Evolutionary conservation across 2,329 filamentous ascomycete species (phyloP), one percentile per base, ranked within the genome.

Genomic region (Sarocladium brachiariae): DNA sequence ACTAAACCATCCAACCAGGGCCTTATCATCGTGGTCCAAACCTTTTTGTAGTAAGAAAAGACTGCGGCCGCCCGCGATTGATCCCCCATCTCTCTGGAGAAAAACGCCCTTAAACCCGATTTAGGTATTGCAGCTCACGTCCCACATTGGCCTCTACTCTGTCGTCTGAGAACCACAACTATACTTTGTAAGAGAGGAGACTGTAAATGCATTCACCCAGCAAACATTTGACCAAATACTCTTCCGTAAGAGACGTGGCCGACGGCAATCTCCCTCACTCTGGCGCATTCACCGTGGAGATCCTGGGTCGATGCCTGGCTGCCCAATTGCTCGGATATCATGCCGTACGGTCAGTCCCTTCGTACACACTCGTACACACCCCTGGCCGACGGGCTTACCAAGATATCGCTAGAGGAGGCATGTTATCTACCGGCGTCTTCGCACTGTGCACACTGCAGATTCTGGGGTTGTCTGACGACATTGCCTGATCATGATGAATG

Each of bases 31-130:
- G n/a, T n/a, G n/a, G n/a, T n/a, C n/a, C 35, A 39, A 5, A n/a
- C 6, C 19, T 13, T 38, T 38, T 16, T 16, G 7, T 16, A 13
- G 16, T 38, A 38, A 13, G 13, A 13, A 45, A 18, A n/a, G 11
- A n/a, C 5, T 47, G 43, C 43, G 43, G 43, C 25, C 43, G 43
- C 43, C 19, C 11, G 7, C 7, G 27, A 30, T 47, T 18, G n/a
- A 33, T 9, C 5, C 25, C n/a, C 27, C 27, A 10, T 47, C 27
- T 8, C n/a, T n/a, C n/a, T n/a, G n/a, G n/a, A n/a, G n/a, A 18
- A 14, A 13, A 3, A 18, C 8, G 43, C 25, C 43, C 4, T 47
- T 47, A 47, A 47, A 47, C 43, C 43, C 43, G 27, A 47, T 47
- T 23, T 7, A 47, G 43, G 2, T 25, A 47, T 16, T 47, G 43